Percentiles rank a stretch among this genome's conserved stretches.
Conservation (phyloP, 1,139 yeast species). For the Groenewaldozyma auringiensis region DNA sequence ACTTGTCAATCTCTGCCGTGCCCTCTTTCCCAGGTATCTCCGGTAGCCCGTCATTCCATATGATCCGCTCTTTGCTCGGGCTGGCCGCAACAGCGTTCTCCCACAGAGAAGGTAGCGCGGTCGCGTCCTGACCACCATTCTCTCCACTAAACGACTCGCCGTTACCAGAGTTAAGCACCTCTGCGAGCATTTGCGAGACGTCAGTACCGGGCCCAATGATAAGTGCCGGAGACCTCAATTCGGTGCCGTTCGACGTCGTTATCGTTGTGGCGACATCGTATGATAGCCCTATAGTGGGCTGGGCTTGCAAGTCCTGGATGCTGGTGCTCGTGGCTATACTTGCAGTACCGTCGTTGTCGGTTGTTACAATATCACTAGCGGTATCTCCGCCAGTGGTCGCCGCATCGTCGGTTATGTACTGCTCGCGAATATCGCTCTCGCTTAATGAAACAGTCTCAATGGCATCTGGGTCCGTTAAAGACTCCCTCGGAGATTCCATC, state of each 20-base stretch:
- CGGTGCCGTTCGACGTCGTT: slow-evolving; percentile 5
- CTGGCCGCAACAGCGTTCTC: not conserved
- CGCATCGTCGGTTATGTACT: not conserved
- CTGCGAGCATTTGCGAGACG: slow-evolving; percentile 21
- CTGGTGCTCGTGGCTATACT: slow-evolving; percentile 4
- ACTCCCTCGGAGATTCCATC: no score
- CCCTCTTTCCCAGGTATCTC: slow-evolving; percentile 1
- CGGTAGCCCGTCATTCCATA: slow-evolving; percentile 3
- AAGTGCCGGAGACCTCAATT: slow-evolving; percentile 11
- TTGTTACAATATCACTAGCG: not conserved
- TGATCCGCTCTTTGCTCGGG: not conserved
- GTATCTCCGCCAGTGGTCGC: not conserved
- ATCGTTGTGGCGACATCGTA: slow-evolving; percentile 8
- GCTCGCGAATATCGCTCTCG: not conserved
- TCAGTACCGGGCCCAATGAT: slow-evolving; percentile 15
- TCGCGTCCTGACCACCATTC: not conserved
- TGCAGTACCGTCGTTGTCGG: not conserved
- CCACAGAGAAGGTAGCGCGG: not conserved
- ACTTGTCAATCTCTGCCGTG: slow-evolving; percentile 6
- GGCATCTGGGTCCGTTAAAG: no score
- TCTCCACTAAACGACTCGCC: not conserved
- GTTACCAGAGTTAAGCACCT: slow-evolving; percentile 14
- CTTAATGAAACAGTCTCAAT: no score
- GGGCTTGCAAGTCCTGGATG: slow-evolving; percentile 15
- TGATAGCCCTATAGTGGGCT: slow-evolving; percentile 22